Evolutionary conservation across 176 grass and related monocot species (phyloP).

Genomic region (Urochloa ruziziensis): DNA sequence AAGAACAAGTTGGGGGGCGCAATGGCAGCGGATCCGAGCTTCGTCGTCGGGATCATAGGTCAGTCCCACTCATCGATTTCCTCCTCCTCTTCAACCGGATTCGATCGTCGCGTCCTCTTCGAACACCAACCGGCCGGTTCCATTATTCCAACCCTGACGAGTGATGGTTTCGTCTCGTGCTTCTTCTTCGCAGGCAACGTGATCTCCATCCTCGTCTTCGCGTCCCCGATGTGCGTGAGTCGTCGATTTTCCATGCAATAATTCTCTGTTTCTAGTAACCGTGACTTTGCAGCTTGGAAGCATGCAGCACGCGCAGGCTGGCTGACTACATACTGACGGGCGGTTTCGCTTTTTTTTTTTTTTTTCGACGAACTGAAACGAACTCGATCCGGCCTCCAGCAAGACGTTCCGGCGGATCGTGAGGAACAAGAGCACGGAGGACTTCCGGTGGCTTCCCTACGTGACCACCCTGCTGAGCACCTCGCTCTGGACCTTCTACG

Average conservation of each 20-base stretch:
- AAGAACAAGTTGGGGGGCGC: background rate
- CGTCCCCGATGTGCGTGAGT: constrained; percentile 62
- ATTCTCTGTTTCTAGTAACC: too few species aligned
- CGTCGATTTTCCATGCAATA: too few species aligned
- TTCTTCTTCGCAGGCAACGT: constrained; percentile 58
- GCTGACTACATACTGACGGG: background rate
- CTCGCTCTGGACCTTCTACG: constrained; percentile 81
- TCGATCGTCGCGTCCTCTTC: background rate
- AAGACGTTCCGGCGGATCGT: constrained; percentile 73
- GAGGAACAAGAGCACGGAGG: constrained; percentile 60
- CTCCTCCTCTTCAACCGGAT: background rate
- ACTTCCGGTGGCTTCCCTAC: constrained; percentile 72
- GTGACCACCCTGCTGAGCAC: constrained; percentile 64
- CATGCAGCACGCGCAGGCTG: background rate
- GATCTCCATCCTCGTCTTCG: constrained; percentile 80
- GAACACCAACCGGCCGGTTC: too few species aligned
- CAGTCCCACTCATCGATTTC: background rate
- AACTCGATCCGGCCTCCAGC: background rate
- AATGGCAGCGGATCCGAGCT: constrained; percentile 58
- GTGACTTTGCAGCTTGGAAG: too few species aligned
- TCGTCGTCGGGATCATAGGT: constrained; percentile 66
- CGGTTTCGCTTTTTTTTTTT: background rate
- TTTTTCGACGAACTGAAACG: background rate
- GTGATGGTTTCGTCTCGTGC: background rate
- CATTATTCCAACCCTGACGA: too few species aligned